Evolutionary conservation across 2,329 filamentous ascomycete species (phyloP).

Genomic region (Aspergillus sojae): DNA sequence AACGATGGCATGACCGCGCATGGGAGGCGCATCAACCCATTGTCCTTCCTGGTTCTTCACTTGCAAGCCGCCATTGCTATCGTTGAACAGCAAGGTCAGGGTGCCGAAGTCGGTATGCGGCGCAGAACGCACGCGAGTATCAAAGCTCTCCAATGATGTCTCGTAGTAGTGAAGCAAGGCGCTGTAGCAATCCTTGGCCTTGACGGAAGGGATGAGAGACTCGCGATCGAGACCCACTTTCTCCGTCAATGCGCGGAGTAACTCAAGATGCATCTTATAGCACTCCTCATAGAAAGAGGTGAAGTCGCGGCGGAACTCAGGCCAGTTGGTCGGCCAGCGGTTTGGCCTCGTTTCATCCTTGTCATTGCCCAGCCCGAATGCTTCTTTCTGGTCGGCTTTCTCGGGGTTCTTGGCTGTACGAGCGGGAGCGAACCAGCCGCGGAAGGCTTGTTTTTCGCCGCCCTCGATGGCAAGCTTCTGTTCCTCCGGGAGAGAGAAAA

Average conservation of each 20-base stretch:
- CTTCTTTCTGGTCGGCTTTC: conserved; percentile 11
- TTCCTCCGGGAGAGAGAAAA: conserved; percentile 7
- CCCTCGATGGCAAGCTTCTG: conserved; percentile 7
- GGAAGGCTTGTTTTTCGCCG: conserved; percentile 10
- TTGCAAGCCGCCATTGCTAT: conserved; percentile 7
- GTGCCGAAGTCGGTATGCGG: conserved; percentile 11
- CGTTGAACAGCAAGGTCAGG: conserved; percentile 10
- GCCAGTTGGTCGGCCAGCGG: conserved; percentile 8
- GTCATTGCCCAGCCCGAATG: conserved; percentile 8
- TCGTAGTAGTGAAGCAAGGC: conserved; percentile 10
- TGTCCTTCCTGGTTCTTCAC: conserved; percentile 3
- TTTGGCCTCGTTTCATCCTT: conserved; percentile 9
- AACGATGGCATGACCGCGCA: conserved; percentile 10
- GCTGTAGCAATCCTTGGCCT: conserved; percentile 8
- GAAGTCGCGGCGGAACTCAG: conserved; percentile 9
- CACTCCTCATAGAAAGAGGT: conserved; percentile 12
- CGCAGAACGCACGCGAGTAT: conserved; percentile 1
- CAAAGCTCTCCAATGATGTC: neutral
- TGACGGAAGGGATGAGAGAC: conserved; percentile 7
- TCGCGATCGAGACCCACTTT: conserved; percentile 7
- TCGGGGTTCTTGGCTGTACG: conserved; percentile 4
- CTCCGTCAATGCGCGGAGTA: conserved; percentile 7
- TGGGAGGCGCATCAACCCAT: conserved; percentile 11
- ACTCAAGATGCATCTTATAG: conserved; percentile 6
- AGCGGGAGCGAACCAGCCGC: conserved; percentile 9